phyloP scores from a whole-genome alignment of 257 asterid genomes.

The Rehmannia glutinosa region DNA sequence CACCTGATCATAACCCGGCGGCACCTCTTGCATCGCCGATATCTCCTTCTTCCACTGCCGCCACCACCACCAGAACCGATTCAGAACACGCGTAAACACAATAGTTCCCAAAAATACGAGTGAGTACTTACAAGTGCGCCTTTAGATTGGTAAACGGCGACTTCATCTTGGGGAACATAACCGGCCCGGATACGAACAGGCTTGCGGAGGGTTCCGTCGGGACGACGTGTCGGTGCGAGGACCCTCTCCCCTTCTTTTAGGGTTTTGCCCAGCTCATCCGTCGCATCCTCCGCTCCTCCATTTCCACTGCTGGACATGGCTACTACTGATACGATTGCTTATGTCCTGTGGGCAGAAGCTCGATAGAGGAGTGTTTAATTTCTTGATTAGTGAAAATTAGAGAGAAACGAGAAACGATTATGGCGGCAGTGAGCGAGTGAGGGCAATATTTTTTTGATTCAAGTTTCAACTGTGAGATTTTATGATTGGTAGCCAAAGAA shows the following conservation, averaged over 20 bases:
- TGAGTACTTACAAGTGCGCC: conserved; percentile 55
- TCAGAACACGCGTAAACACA: neutral
- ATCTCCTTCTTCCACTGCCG: conserved; percentile 58
- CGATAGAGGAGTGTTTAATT: neutral
- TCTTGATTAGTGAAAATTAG: neutral
- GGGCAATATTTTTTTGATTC: no score
- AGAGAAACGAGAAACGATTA: neutral
- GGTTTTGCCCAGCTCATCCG: conserved; percentile 46
- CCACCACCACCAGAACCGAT: conserved; percentile 7
- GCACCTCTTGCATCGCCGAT: conserved; percentile 46
- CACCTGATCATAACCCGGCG: conserved; percentile 59
- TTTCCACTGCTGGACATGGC: conserved; percentile 28
- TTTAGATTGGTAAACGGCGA: conserved; percentile 74
- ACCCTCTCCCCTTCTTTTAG: conserved; percentile 82
- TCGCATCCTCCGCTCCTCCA: conserved; percentile 8
- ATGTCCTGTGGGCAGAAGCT: neutral
- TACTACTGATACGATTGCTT: neutral
- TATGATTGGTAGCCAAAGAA: no score
- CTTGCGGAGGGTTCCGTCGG: conserved; percentile 92
- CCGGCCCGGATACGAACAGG: conserved; percentile 84
- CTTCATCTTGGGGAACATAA: conserved; percentile 85
- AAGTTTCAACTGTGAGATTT: no score
- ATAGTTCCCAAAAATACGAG: neutral
- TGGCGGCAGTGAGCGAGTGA: no score
- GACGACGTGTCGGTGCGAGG: conserved; percentile 77